phyloP scores from a whole-genome alignment of 2,329 filamentous ascomycete species.

The Aaosphaeria pasadenensis region DNA sequence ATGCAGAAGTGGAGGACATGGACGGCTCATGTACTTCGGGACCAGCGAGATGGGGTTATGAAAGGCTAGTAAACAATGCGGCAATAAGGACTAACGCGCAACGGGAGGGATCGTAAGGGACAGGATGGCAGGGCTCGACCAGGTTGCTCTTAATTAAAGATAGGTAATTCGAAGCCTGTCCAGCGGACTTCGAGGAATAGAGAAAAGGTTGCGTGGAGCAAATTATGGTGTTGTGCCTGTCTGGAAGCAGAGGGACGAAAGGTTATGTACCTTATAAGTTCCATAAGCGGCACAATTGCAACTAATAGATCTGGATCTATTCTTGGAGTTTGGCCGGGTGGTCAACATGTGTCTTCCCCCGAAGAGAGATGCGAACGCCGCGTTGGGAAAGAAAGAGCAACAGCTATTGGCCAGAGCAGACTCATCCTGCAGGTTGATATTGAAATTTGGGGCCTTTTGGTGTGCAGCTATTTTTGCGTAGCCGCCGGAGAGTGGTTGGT shows the following conservation, averaged over 20 bases:
- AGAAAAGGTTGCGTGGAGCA: slow-evolving; percentile 34
- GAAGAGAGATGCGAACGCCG: slow-evolving; percentile 23
- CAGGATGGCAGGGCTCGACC: slow-evolving; percentile 40
- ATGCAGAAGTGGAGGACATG: slow-evolving; percentile 48
- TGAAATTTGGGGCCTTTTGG: slow-evolving; percentile 36
- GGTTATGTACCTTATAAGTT: slow-evolving; percentile 48
- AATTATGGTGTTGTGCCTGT: slow-evolving; percentile 47
- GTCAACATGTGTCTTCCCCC: slow-evolving; percentile 25
- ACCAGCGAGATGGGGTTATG: slow-evolving; percentile 39
- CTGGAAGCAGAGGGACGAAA: slow-evolving; percentile 24
- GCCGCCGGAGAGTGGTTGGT: slow-evolving; percentile 24
- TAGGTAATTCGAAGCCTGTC: slow-evolving; percentile 48
- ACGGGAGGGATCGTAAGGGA: slow-evolving; percentile 42
- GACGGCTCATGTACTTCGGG: slow-evolving; percentile 42
- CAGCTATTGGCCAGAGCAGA: slow-evolving; percentile 1
- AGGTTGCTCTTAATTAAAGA: slow-evolving; percentile 44
- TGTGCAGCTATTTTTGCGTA: slow-evolving; percentile 40
- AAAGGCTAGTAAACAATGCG: slow-evolving; percentile 40
- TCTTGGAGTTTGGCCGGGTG: slow-evolving; percentile 40
- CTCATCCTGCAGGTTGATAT: slow-evolving; percentile 22
- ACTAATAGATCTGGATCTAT: slow-evolving; percentile 46
- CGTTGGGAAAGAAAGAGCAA: slow-evolving; percentile 13
- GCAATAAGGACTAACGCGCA: slow-evolving; percentile 40
- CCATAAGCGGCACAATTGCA: slow-evolving; percentile 35
- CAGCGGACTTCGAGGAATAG: slow-evolving; percentile 44